Conservation (phyloP, 2,329 filamentous ascomycete genomes). For the Teratosphaeria viscida region DNA sequence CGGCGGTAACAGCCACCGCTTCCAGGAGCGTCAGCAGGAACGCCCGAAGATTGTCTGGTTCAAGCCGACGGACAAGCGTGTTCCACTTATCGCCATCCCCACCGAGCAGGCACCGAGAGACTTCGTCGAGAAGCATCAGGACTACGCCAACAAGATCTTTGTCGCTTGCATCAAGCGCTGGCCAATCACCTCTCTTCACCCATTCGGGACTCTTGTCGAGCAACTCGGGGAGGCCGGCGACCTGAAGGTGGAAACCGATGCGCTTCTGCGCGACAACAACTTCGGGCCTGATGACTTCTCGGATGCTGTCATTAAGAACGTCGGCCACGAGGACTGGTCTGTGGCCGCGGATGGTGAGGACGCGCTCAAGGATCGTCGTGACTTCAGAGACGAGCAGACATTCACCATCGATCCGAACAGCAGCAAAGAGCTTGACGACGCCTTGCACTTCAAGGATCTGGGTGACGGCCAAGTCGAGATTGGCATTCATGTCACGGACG, state of each 20-base stretch:
- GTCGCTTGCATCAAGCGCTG: slow-evolving; percentile 98
- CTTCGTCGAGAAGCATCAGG: slow-evolving; percentile 96
- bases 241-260: slow-evolving; percentile 94
- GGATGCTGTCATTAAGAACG: slow-evolving; percentile 86
- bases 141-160: slow-evolving; percentile 95
- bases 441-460: slow-evolving; percentile 79
- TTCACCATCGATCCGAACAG: slow-evolving; percentile 92
- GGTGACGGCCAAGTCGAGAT: slow-evolving; percentile 82
- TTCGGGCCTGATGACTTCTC: slow-evolving; percentile 97
- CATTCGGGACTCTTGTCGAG: slow-evolving; percentile 94
- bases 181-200: slow-evolving; percentile 98
- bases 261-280: slow-evolving; percentile 94
- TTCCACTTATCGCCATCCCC: slow-evolving; percentile 93
- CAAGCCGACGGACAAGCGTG: slow-evolving; percentile 98
- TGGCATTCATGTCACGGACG: slow-evolving; percentile 87
- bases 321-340: slow-evolving; percentile 86
- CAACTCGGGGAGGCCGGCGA: slow-evolving; percentile 96
- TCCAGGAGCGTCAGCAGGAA: slow-evolving; percentile 78
- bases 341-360: slow-evolving; percentile 72
- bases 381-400: slow-evolving; percentile 77
- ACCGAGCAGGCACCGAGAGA: slow-evolving; percentile 95
- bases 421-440: slow-evolving; percentile 79
- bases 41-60: slow-evolving; percentile 99
- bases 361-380: slow-evolving; percentile 62
- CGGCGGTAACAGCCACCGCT: slow-evolving; percentile 55